These are phyloP conservation scores for Limonium bicolor DNA, from an alignment of 148 eudicot species.

Conservation along the genomic window DNA sequence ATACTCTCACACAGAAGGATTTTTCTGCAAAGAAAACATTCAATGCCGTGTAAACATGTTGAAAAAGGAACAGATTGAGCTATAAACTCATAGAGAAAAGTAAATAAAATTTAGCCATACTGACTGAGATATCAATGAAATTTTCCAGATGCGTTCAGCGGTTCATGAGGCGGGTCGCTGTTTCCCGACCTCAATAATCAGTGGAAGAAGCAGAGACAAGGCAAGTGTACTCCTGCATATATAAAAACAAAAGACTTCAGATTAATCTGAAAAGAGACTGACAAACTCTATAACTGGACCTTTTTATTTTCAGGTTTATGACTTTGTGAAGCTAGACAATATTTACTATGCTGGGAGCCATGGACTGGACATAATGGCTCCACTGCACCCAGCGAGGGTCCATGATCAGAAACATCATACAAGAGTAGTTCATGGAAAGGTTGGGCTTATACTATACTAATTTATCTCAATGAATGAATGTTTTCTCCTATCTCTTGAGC, in stretches of 20 bases:
- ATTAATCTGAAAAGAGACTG: neutral
- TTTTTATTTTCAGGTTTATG: constrained; percentile 3
- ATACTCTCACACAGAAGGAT: neutral
- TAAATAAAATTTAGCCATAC: neutral
- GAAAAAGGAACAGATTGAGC: neutral
- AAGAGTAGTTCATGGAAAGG: constrained; percentile 1
- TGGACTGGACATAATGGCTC: constrained; percentile 7
- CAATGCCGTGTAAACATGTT: constrained; percentile 12
- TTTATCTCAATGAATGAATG: neutral
- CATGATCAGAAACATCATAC: constrained; percentile 2
- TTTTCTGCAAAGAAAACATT: neutral
- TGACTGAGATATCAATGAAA: neutral
- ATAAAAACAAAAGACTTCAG: neutral
- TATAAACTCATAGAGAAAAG: neutral
- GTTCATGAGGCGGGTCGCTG: constrained; percentile 29
- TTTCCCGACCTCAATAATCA: constrained; percentile 58
- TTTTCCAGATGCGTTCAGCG: constrained; percentile 34
- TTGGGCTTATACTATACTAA: too few relatives aligned
- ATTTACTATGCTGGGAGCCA: constrained; percentile 10
- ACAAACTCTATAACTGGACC: neutral
- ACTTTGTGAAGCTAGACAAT: constrained; percentile 5
- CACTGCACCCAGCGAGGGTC: constrained; percentile 4
- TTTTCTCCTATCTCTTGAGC: neutral
- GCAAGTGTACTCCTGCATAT: too few relatives aligned
- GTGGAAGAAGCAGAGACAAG: constrained; percentile 53